Evolutionary conservation across 768 basidiomycete genomes (phyloP).

Genomic region (Xanthoconium purpureum): DNA sequence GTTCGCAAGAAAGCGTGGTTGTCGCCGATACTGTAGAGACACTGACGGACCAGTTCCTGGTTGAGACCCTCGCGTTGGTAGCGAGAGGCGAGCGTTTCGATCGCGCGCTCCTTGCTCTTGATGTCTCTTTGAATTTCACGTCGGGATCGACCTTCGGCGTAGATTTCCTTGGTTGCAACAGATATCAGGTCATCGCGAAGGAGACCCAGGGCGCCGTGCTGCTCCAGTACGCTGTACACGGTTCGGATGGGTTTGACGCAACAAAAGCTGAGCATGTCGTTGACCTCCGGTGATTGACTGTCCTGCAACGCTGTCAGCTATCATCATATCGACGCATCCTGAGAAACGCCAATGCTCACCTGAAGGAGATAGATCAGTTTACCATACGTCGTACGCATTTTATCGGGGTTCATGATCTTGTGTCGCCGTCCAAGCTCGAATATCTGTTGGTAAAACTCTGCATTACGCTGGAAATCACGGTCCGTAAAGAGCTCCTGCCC

Average conservation of each 20-base stretch:
- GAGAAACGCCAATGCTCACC: slow-evolving; percentile 37
- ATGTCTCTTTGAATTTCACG: slow-evolving; percentile 85
- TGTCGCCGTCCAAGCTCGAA: slow-evolving; percentile 83
- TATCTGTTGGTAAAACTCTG: slow-evolving; percentile 73
- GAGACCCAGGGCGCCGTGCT: slow-evolving; percentile 59
- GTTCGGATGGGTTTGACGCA: slow-evolving; percentile 78
- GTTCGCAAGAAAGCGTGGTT: slow-evolving; percentile 85
- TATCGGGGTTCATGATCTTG: slow-evolving; percentile 92
- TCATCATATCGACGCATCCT: background rate
- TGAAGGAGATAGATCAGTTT: slow-evolving; percentile 82
- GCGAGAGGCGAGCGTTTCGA: slow-evolving; percentile 65
- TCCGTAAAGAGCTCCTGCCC: slow-evolving; percentile 85
- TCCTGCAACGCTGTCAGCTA: slow-evolving; percentile 46
- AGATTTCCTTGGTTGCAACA: slow-evolving; percentile 79
- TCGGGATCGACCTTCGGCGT: slow-evolving; percentile 64
- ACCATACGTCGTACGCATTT: slow-evolving; percentile 87
- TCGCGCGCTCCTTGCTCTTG: slow-evolving; percentile 79
- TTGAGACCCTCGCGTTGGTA: slow-evolving; percentile 58
- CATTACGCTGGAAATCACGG: slow-evolving; percentile 77
- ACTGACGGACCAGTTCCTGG: slow-evolving; percentile 70
- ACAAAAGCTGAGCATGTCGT: slow-evolving; percentile 74
- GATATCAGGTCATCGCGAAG: slow-evolving; percentile 76
- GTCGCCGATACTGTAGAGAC: slow-evolving; percentile 85
- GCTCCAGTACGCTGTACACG: slow-evolving; percentile 65
- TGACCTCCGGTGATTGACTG: slow-evolving; percentile 80